Evolutionary conservation across 2,329 filamentous ascomycete genomes (phyloP).

Genomic region (Paraphoma chrysanthemicola): DNA sequence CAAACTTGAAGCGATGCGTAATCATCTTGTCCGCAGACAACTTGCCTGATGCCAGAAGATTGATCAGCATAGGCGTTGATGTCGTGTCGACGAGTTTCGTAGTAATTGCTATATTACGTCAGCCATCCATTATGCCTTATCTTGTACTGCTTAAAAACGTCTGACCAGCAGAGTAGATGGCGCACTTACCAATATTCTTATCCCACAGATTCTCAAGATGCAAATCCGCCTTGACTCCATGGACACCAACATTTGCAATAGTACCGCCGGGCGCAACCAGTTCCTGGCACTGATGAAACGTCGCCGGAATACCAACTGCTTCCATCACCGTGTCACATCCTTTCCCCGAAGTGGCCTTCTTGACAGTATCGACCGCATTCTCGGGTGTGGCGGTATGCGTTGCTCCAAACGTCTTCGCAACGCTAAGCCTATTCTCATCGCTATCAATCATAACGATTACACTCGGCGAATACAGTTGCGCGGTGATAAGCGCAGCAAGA

Average conservation of each 20-base stretch:
- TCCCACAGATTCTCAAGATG: slow-evolving; percentile 63
- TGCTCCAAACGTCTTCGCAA: neutral
- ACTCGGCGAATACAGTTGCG: slow-evolving; percentile 62
- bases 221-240: slow-evolving; percentile 61
- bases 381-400: neutral
- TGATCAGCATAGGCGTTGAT: slow-evolving; percentile 59
- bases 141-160: neutral
- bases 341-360: slow-evolving; percentile 44
- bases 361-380: neutral
- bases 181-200: slow-evolving; percentile 58
- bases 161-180: neutral
- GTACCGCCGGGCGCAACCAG: slow-evolving; percentile 61
- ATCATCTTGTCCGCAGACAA: slow-evolving; percentile 54
- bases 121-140: slow-evolving; percentile 33
- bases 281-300: slow-evolving; percentile 62
- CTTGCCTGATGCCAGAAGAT: slow-evolving; percentile 52
- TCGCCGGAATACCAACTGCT: slow-evolving; percentile 62
- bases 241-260: slow-evolving; percentile 66
- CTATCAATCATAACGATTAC: slow-evolving; percentile 61
- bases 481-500: slow-evolving; percentile 61
- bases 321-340: slow-evolving; percentile 66
- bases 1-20: slow-evolving; percentile 55
- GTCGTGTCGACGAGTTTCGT: slow-evolving; percentile 57
- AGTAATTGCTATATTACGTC: slow-evolving; percentile 38
- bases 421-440: slow-evolving; percentile 49